Evolutionary conservation across 257 asterid species (phyloP).

Genomic region (Nemophila menziesii): DNA sequence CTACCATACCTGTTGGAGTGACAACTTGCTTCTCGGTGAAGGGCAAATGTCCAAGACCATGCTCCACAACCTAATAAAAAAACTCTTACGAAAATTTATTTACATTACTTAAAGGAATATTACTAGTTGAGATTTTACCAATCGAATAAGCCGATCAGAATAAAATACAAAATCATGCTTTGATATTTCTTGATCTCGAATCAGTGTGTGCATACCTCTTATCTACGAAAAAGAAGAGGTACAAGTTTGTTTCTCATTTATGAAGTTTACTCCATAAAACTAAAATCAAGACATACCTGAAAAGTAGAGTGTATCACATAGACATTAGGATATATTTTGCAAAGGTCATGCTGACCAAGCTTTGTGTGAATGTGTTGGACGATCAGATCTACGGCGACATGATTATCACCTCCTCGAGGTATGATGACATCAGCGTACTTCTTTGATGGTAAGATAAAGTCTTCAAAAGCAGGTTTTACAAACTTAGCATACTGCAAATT

Average conservation of each 20-base stretch:
- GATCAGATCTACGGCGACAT: constrained; percentile 93
- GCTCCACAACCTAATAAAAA: constrained; percentile 92
- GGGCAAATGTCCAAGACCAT: constrained; percentile 98
- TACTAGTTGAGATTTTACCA: constrained; percentile 55
- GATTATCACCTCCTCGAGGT: constrained; percentile 99
- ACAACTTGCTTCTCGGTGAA: constrained; percentile 93
- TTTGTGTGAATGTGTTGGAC: constrained; percentile 96
- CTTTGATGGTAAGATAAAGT: constrained; percentile 92
- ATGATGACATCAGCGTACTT: constrained; percentile 95
- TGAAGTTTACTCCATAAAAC: background rate
- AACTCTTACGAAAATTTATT: background rate
- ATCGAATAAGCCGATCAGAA: constrained; percentile 82
- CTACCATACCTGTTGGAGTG: constrained; percentile 89
- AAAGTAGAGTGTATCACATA: constrained; percentile 93
- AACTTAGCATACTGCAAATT: constrained; percentile 86
- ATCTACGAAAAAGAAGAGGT: constrained; percentile 45
- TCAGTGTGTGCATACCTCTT: constrained; percentile 98
- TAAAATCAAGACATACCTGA: constrained; percentile 55
- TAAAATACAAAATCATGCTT: constrained; percentile 90
- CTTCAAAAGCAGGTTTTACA: constrained; percentile 97
- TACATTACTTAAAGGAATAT: no score
- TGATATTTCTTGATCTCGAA: constrained; percentile 86
- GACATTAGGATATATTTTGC: constrained; percentile 94
- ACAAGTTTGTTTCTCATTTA: constrained; percentile 5
- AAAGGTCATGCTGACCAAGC: constrained; percentile 98